Base-by-base conservation (phyloP, 306 rosid genomes). In the Ormosia semicastrata region DNA sequence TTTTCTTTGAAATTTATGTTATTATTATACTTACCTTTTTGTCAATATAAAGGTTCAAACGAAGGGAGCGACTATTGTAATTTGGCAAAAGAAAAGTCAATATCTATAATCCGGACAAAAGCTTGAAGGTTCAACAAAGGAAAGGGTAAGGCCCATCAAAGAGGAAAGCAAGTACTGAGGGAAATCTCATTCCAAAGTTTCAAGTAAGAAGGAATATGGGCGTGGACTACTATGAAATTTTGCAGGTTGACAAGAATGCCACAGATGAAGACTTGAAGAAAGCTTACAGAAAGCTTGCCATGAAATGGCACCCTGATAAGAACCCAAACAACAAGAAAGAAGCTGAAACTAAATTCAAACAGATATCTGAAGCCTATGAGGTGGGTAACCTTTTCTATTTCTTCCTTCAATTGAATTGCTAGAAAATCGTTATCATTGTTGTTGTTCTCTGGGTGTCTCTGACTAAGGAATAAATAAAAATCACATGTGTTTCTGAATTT, bases 301-400 rank as follows among this genome's bases (percentile, higher is more conserved):
- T 94, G 98, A 94, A 94, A 77, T 94, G 98, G 98, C 98, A 94
- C 78, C 97, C 98, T 75, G 98, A 93, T 67, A 93, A 93, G 84
- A 94, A 94, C 46, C 97, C 92, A 39, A 84, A 62, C 86, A 94
- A 94, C 43, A 94, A 90, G 89, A 92, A 87, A 81, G 92, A 94
- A 0, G 97, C 98, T 0, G 98, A 94, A 82, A 2, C 88, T 84
- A 94, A 90, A 34, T 94, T 94, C 89, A 94, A 94, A 71, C 87
- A 94, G 83, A 88, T 94, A 71, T 94, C 98, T 1, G 98, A 94
- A 86, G 98, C 98, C 15, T 94, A 94, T 54, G 98, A 94, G 90
- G 97, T 94, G 30, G 18, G 58, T 37, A 40, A 24, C 24, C 30
- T 17, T 29, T 3, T 39, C 49, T 37, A 33, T 13, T 4, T 8